Conservation (phyloP, 495 filamentous ascomycete species). For the Staphylotrichum tortipilum region DNA sequence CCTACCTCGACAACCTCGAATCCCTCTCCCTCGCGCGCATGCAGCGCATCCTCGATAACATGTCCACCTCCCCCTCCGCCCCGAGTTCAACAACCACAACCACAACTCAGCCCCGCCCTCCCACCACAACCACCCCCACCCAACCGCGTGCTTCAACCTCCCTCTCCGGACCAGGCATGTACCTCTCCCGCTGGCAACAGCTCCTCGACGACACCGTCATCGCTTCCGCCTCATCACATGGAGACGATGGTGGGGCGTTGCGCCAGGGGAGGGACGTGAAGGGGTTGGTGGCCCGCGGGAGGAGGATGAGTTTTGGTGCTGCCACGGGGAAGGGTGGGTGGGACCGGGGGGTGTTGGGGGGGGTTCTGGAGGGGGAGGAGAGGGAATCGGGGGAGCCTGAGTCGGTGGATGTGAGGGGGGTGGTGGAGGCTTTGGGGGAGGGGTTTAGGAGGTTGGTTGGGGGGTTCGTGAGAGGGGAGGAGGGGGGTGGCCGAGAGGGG, state of each 20-base stretch:
- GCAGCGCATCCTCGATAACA: conserved; percentile 33
- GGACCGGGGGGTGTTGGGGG: conserved; percentile 13
- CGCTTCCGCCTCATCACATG: conserved; percentile 49
- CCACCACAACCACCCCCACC: neutral
- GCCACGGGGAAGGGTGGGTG: conserved; percentile 8
- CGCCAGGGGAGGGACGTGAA: conserved; percentile 34
- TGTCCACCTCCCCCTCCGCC: conserved; percentile 1
- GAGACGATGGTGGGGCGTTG: conserved; percentile 39
- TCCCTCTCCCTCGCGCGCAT: conserved; percentile 40
- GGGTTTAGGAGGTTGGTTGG: conserved; percentile 28
- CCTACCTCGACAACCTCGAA: conserved; percentile 44
- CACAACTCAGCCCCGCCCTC: too few relatives aligned
- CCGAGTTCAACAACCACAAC: neutral
- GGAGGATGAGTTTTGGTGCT: too few relatives aligned
- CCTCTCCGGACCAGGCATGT: conserved; percentile 51
- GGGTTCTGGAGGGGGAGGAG: conserved; percentile 11
- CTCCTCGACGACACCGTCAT: conserved; percentile 52
- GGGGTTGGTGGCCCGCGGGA: conserved; percentile 16
- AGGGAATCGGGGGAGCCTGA: conserved; percentile 10
- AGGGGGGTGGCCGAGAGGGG: too few relatives aligned
- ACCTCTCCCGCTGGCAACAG: conserved; percentile 53
- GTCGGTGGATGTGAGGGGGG: conserved; percentile 30
- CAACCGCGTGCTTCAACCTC: conserved; percentile 2
- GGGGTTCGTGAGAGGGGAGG: conserved; percentile 7
- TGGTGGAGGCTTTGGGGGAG: conserved; percentile 29